Percentiles rank a stretch among this genome's conserved stretches.
Conservation (phyloP, 2,329 filamentous ascomycete species). For the Exophiala aquamarina region DNA sequence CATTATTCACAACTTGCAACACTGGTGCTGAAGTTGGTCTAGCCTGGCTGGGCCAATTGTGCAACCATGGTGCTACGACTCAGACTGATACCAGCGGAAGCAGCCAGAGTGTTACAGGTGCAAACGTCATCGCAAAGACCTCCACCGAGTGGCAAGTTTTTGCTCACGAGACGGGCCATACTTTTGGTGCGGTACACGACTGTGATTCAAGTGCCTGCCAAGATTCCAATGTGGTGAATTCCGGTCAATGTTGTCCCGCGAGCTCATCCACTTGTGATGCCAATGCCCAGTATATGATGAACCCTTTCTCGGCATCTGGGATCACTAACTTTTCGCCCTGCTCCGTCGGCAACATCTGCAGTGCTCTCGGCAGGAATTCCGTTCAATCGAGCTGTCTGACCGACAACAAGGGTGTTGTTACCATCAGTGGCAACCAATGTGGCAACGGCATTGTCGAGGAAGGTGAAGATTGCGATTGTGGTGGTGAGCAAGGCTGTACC, state of each 20-base stretch:
- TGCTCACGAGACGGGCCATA: constrained; percentile 91
- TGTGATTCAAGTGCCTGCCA: constrained; percentile 70
- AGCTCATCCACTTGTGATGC: constrained; percentile 70
- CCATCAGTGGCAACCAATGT: constrained; percentile 80
- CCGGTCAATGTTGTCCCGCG: constrained; percentile 79
- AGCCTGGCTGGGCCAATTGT: constrained; percentile 90
- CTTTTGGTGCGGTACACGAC: constrained; percentile 94
- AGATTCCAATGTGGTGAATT: constrained; percentile 58
- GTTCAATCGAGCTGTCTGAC: constrained; percentile 76
- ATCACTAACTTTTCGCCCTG: constrained; percentile 84
- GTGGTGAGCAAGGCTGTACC: constrained; percentile 69
- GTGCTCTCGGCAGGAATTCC: constrained; percentile 73
- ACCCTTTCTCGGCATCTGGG: constrained; percentile 74
- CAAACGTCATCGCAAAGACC: constrained; percentile 86
- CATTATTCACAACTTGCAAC: constrained; percentile 76
- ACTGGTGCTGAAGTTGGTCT: constrained; percentile 84
- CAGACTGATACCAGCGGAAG: constrained; percentile 50
- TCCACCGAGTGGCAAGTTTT: constrained; percentile 91
- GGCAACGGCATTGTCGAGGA: constrained; percentile 96
- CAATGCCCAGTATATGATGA: constrained; percentile 85
- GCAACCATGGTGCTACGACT: constrained; percentile 59
- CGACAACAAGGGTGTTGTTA: constrained; percentile 81
- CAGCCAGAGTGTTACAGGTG: constrained; percentile 72
- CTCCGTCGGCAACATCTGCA: constrained; percentile 90
- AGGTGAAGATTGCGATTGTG: constrained; percentile 95